Conservation (phyloP, 805 yeast species). For the Candida anglica region DNA sequence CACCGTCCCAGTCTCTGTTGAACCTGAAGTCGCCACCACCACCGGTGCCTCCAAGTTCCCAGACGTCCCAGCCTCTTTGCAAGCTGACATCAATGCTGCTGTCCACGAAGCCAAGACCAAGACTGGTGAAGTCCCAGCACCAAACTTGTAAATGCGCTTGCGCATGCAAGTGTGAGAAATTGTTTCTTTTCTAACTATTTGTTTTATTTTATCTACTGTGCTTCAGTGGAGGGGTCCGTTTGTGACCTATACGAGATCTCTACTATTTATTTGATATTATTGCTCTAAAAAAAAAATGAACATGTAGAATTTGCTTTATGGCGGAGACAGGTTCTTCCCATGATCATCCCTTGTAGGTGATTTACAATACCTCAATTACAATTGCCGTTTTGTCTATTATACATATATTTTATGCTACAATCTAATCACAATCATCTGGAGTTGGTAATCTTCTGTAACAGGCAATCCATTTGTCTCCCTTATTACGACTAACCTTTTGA, state of each 20-base stretch:
- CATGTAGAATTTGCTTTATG: too few species aligned
- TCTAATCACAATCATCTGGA: conserved; percentile 36
- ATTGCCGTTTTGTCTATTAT: too few species aligned
- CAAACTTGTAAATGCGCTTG: conserved; percentile 2
- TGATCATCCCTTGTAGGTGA: too few species aligned
- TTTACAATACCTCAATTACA: too few species aligned
- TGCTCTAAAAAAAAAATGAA: too few species aligned
- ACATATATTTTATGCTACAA: too few species aligned
- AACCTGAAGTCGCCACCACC: conserved; percentile 16
- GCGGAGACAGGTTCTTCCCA: too few species aligned
- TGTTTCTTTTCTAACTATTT: not conserved
- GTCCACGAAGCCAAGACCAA: not conserved
- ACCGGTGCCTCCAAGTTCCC: conserved; percentile 39
- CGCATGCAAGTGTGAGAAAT: not conserved
- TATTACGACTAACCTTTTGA: conserved; percentile 88
- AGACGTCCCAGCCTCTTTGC: conserved; percentile 29
- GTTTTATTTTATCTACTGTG: too few species aligned
- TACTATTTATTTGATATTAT: too few species aligned
- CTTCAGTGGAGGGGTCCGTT: too few species aligned
- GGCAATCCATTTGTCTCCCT: conserved; percentile 84
- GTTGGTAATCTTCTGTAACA: conserved; percentile 74
- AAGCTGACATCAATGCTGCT: not conserved
- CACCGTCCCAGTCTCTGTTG: conserved; percentile 3
- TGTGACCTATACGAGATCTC: too few species aligned
- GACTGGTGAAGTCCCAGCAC: conserved; percentile 3